Evolutionary conservation across 371 early-diverging fungal species (phyloP).

Genomic region (Mucor indicus): DNA sequence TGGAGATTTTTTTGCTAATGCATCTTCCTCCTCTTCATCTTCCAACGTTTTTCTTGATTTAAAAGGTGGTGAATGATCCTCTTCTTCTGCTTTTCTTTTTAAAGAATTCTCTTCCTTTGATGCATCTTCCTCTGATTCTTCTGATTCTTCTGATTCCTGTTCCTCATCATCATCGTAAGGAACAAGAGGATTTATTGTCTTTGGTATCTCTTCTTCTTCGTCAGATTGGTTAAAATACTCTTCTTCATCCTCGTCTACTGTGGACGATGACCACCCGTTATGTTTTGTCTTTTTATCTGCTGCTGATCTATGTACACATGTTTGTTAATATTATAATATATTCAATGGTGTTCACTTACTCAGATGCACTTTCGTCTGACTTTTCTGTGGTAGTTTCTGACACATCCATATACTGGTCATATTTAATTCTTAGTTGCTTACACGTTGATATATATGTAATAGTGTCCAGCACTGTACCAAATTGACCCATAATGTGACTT

Average conservation of each 20-base stretch:
- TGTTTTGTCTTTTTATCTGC: slow-evolving; percentile 8
- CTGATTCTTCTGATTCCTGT: slow-evolving; percentile 39
- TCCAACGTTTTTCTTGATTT: slow-evolving; percentile 1
- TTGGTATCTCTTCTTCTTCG: slow-evolving; percentile 48
- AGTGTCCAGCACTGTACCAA: slow-evolving; percentile 57
- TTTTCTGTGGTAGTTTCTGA: slow-evolving; percentile 6
- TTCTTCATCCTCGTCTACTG: slow-evolving; percentile 77
- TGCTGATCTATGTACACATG: no score
- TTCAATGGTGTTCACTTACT: no score
- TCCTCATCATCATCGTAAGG: slow-evolving; percentile 54
- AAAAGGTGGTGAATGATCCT: slow-evolving; percentile 4
- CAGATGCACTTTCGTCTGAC: no score
- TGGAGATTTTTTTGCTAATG: slow-evolving; percentile 14
- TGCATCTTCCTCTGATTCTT: neutral
- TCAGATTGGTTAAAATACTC: slow-evolving; percentile 81
- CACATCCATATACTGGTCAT: slow-evolving; percentile 61
- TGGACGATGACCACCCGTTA: slow-evolving; percentile 29
- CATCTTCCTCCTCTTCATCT: slow-evolving; percentile 32
- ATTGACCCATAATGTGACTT: slow-evolving; percentile 66
- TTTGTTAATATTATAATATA: no score
- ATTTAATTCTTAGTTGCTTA: slow-evolving; percentile 48
- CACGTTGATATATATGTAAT: slow-evolving; percentile 64
- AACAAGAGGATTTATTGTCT: slow-evolving; percentile 26
- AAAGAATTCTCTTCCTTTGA: neutral
- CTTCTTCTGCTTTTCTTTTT: slow-evolving; percentile 4